Conservation (phyloP, 768 basidiomycete genomes). For the Boletus insuetus region DNA sequence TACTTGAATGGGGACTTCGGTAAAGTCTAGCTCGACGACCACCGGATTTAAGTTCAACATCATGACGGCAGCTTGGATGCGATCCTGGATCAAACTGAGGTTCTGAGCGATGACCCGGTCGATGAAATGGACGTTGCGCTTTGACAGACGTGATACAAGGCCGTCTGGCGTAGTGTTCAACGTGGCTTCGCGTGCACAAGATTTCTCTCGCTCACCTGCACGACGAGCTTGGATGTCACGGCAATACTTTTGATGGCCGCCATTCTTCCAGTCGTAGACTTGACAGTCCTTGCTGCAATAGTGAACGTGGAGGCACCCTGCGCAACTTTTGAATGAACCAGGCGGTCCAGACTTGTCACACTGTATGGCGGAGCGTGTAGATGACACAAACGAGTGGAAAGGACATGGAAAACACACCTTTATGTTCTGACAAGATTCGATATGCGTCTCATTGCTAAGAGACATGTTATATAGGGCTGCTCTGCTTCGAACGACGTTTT, state of each 20-base stretch:
- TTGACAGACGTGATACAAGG: constrained; percentile 19
- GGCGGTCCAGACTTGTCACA: constrained; percentile 25
- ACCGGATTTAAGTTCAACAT: constrained; percentile 8
- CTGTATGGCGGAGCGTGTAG: constrained; percentile 5
- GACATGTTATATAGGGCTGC: constrained; percentile 7
- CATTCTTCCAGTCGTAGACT: constrained; percentile 29
- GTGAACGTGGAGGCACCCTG: constrained; percentile 28
- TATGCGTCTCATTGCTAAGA: constrained; percentile 9
- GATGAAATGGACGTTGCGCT: constrained; percentile 23
- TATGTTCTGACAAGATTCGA: constrained; percentile 25
- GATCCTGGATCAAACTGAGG: constrained; percentile 12
- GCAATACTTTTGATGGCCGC: constrained; percentile 26
- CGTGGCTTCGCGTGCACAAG: background rate
- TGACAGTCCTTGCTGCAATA: constrained; percentile 33
- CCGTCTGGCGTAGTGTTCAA: constrained; percentile 16
- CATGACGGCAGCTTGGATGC: constrained; percentile 13
- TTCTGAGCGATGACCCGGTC: constrained; percentile 23
- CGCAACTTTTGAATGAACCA: constrained; percentile 27
- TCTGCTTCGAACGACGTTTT: constrained; percentile 17
- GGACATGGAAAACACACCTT: constrained; percentile 13
- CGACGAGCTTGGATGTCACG: constrained; percentile 26
- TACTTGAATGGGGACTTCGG: constrained; percentile 12
- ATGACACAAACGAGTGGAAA: background rate
- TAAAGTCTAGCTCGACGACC: constrained; percentile 29
- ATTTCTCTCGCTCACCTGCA: constrained; percentile 15